Base-by-base conservation (phyloP, 768 basidiomycete genomes). In the Aureoboletus auriporus region DNA sequence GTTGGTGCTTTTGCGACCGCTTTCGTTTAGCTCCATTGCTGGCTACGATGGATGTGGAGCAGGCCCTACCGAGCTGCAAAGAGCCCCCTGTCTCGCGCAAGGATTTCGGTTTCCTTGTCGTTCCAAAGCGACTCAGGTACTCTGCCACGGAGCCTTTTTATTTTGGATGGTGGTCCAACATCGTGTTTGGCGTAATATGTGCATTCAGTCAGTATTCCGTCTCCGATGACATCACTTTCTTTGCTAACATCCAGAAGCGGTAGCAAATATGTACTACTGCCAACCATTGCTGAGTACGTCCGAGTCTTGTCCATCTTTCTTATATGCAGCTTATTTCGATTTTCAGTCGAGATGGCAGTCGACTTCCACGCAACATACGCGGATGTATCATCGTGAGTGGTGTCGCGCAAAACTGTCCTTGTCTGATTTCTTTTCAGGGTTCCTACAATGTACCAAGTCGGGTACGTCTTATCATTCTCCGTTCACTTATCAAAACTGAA, bases 251-350 rank as follows among this genome's bases (percentile, higher is more conserved):
- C 33, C 11, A 9, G 38, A 51, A 60, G 58, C 50, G 43, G 82
- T 82, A 23, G 76, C 81, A 12, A 91, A 90, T 60, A 61, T 91
- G 43, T 92, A 90, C 60, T 92, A 90, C 54, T 86, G 82, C 50
- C 86, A 89, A 65, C 89, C 89, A 4, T 66, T 92, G 52, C 69
- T 90, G 8, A 86, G 88, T 81, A 58, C 52, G 75, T 69, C n/a
- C n/a, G n/a, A n/a, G n/a, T n/a, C 53, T 27, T 20, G 6, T 26
- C 9, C 17, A 1, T 28, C 39, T 12, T 9, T 17, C 0, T 16
- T 5, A 13, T 16, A 13, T 2, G 16, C 34, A 23, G 11, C 31
- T 41, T 23, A 28, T 46, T 14, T 39, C 16, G 10, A 8, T 29
- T 14, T 13, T 5, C 37, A 60, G 62, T 63, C 26, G 53, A 63